These are phyloP conservation scores for Macrolepiota dolichaula DNA, from an alignment of 768 basidiomycete genomes.

Conservation along the genomic window DNA sequence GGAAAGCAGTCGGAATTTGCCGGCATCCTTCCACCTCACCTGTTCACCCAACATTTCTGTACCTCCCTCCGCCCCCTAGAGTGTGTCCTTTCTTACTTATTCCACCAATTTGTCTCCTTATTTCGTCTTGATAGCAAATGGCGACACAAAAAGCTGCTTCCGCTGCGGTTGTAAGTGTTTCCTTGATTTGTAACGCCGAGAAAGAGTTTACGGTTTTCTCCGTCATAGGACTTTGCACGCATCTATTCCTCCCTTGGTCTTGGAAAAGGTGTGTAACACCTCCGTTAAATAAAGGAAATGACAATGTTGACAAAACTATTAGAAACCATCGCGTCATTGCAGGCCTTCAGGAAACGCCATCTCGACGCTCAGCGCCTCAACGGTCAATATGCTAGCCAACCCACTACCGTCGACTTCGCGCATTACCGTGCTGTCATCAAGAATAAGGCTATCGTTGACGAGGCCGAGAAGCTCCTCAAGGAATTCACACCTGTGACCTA, in stretches of 20 bases:
- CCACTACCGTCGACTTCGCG: constrained; percentile 83
- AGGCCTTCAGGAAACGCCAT: constrained; percentile 96
- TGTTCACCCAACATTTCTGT: constrained; percentile 1
- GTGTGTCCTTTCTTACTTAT: constrained; percentile 17
- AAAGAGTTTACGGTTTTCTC: constrained; percentile 19
- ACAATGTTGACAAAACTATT: constrained; percentile 23
- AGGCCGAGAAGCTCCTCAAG: constrained; percentile 85
- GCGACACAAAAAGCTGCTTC: constrained; percentile 75
- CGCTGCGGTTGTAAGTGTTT: constrained; percentile 55
- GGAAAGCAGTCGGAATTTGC: constrained; percentile 33
- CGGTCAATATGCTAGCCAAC: constrained; percentile 59
- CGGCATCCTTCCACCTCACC: constrained; percentile 21
- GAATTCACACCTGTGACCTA: constrained; percentile 95
- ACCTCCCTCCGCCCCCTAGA: constrained; percentile 20
- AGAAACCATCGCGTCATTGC: constrained; percentile 86
- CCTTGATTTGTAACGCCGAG: constrained; percentile 14
- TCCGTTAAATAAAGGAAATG: not conserved
- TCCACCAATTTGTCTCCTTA: constrained; percentile 9
- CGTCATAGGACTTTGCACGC: constrained; percentile 72
- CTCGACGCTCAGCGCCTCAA: constrained; percentile 79
- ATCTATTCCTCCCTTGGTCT: constrained; percentile 80
- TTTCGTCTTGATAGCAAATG: constrained; percentile 17
- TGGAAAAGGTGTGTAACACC: constrained; percentile 69
- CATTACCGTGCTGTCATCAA: constrained; percentile 91
- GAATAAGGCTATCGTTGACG: constrained; percentile 89